Evolutionary conservation across 2,329 filamentous ascomycete genomes (phyloP).

Genomic region (Aspergillus aculeatinus): DNA sequence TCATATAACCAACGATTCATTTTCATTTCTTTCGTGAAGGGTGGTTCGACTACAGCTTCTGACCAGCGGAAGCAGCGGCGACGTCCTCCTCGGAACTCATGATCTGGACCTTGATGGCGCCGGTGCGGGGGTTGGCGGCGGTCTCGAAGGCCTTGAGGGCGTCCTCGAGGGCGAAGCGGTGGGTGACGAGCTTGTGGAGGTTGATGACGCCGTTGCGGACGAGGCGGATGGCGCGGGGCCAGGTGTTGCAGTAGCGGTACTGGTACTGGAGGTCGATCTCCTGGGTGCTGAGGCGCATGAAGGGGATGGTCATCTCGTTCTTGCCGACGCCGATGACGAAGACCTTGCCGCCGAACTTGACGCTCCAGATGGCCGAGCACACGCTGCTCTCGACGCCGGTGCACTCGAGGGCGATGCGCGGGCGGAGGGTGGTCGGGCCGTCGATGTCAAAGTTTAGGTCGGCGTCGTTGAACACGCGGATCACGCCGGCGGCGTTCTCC

Average conservation of each 20-base stretch:
- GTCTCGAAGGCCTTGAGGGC: constrained; percentile 87
- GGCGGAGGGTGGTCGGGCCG: constrained; percentile 64
- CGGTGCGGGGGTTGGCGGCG: constrained; percentile 81
- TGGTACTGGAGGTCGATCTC: constrained; percentile 96
- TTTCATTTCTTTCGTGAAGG: no score
- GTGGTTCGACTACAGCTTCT: constrained; percentile 22
- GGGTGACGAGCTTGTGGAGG: constrained; percentile 78
- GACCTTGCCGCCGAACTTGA: constrained; percentile 94
- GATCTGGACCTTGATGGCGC: constrained; percentile 97
- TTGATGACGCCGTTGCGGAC: constrained; percentile 82
- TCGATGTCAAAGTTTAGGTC: constrained; percentile 16
- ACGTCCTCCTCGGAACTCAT: constrained; percentile 49
- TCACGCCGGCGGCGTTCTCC: constrained; percentile 67
- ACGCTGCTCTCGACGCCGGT: constrained; percentile 92
- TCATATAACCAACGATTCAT: no score
- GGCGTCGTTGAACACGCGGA: constrained; percentile 63
- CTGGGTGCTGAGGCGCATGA: constrained; percentile 86
- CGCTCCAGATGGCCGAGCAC: constrained; percentile 78
- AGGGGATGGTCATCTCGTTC: constrained; percentile 92
- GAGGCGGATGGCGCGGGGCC: constrained; percentile 88
- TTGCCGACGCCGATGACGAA: constrained; percentile 95
- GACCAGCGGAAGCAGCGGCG: constrained; percentile 32
- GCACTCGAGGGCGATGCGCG: constrained; percentile 82
- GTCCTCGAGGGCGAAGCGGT: constrained; percentile 82
- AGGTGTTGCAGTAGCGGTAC: constrained; percentile 94